Base-by-base conservation (phyloP, 2,329 filamentous ascomycete genomes). In the Thyridium curvatum region DNA sequence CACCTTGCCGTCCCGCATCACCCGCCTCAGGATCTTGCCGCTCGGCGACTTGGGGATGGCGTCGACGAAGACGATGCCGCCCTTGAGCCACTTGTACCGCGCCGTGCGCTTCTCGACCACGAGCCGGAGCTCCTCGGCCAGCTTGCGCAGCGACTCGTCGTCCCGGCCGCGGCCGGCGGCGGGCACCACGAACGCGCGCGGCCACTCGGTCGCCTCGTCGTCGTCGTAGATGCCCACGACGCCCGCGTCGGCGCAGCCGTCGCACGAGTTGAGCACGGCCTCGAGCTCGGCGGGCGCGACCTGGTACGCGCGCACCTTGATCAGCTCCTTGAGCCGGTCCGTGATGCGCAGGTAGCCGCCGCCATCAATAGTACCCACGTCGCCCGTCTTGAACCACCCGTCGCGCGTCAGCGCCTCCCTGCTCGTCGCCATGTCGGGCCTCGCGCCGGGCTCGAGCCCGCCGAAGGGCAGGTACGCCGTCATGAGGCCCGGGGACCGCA, bases 351-450 rank as follows among this genome's bases (percentile, higher is more conserved):
- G 65, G 37, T 65, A 56, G 1, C 58, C 65, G 12, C 72, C 72
- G 21, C 6, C 21, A 37, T 80, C 68, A 44, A 86, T 71, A 50
- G 77, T 83, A 13, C 77, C 83, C 36, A 90, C 73, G 48, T 90
- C 86, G 3, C 86, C 86, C 1, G 84, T 89, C 53, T 77, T 80
- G 44, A 90, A 59, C 85, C 86, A 90, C 21, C 21, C 21, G 21
- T 26, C 21, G 21, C 21, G 21, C 21, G 21, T 26, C 21, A 26
- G 21, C 21, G 21, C 21, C 21, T 26, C 21, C 21, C 10, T 26
- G 21, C 21, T 26, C 6, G 6, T 26, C 6, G 21, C 6, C 21
- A 26, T 26, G 21, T 26, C 21, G 6, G 21, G 21, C 10, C 10
- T 26, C 10, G 21, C 21, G 21, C 21, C 21, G 10, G 21, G 21